Percentiles rank a stretch among this genome's conserved stretches.
Evolutionary conservation across 2,329 filamentous ascomycete genomes (phyloP).

Genomic region (Metarhizium brunneum): DNA sequence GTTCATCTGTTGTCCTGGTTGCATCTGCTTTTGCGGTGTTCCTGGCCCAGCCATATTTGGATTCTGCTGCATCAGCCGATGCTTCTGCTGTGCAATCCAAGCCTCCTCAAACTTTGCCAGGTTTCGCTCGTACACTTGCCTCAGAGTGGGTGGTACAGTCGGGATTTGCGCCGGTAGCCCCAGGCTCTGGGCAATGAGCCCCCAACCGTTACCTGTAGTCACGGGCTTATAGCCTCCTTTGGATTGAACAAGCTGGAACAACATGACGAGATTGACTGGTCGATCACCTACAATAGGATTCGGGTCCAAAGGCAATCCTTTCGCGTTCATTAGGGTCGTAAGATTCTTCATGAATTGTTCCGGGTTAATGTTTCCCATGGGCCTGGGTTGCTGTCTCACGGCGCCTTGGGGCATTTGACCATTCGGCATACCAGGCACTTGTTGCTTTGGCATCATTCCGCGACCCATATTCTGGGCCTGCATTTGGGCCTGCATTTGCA

Average conservation of each 20-base stretch:
- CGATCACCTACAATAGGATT: conserved; percentile 67
- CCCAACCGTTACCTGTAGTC: conserved; percentile 63
- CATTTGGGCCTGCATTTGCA: conserved; percentile 43
- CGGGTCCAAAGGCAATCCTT: conserved; percentile 63
- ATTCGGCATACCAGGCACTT: conserved; percentile 39
- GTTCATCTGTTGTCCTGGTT: conserved; percentile 25
- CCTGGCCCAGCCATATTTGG: conserved; percentile 8
- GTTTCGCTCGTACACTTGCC: conserved; percentile 66
- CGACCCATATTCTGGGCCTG: conserved; percentile 35
- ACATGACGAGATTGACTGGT: conserved; percentile 61
- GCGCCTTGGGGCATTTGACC: conserved; percentile 43
- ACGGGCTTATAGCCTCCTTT: conserved; percentile 74
- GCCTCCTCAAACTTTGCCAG: conserved; percentile 68
- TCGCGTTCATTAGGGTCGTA: conserved; percentile 65
- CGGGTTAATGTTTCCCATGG: conserved; percentile 37
- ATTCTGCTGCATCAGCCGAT: conserved; percentile 39
- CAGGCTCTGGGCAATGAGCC: conserved; percentile 56
- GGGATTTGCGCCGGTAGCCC: conserved; percentile 56
- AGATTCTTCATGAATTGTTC: conserved; percentile 71
- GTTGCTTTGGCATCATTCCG: conserved; percentile 45
- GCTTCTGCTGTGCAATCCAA: conserved; percentile 47
- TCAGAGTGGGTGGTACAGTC: conserved; percentile 59
- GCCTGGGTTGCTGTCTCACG: conserved; percentile 41
- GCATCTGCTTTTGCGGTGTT: conserved; percentile 26
- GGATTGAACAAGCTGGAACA: conserved; percentile 66